phyloP scores from a whole-genome alignment of 768 basidiomycete genomes.

The Mycena galericulata region DNA sequence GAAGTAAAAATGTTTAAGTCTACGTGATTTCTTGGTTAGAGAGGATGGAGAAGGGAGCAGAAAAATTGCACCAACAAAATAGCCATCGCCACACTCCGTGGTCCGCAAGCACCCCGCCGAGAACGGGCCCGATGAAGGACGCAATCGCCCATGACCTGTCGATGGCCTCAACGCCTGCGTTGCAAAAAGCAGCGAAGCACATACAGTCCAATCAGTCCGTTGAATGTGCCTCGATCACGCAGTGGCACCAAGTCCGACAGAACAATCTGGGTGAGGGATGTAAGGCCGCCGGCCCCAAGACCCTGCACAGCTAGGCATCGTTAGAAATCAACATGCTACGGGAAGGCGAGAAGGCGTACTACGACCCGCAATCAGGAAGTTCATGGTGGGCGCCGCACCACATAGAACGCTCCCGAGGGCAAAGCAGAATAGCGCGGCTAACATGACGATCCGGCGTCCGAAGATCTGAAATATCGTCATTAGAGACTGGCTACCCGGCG shows the following conservation, averaged over 20 bases:
- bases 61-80: conserved; percentile 46
- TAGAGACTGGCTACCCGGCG: too few relatives aligned
- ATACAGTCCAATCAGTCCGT: conserved; percentile 49
- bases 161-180: too few relatives aligned
- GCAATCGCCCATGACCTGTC: conserved; percentile 35
- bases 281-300: conserved; percentile 51
- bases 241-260: conserved; percentile 59
- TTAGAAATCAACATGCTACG: background rate
- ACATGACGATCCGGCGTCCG: conserved; percentile 49
- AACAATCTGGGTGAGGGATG: conserved; percentile 53
- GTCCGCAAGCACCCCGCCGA: conserved; percentile 49
- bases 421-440: conserved; percentile 49
- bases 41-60: background rate
- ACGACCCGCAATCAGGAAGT: conserved; percentile 56
- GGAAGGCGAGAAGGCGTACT: conserved; percentile 34
- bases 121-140: background rate
- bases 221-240: conserved; percentile 55
- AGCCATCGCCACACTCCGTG: conserved; percentile 55
- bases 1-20: conserved; percentile 27
- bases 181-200: background rate
- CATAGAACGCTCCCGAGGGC: conserved; percentile 57
- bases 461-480: conserved; percentile 46
- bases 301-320: conserved; percentile 51
- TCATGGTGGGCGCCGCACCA: conserved; percentile 55
- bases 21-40: conserved; percentile 41